Base-by-base conservation (phyloP, 176 grass and related monocot species). In the Carex parvula region DNA sequence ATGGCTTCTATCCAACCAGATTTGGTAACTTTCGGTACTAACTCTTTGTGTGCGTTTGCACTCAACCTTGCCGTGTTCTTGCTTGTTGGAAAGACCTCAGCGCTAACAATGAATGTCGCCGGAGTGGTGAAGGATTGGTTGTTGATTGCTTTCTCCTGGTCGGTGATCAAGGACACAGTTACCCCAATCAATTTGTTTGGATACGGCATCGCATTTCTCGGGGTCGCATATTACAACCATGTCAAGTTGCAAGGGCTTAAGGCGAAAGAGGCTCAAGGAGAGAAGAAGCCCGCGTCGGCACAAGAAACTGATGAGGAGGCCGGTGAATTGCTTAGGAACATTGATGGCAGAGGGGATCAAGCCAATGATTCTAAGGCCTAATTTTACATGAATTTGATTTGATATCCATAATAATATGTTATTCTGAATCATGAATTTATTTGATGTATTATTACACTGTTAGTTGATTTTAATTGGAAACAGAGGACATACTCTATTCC, bases 61-160 rank as follows among this genome's bases (percentile, higher is more conserved):
- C 88, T 90, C 54, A 90, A 90, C 65, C 88, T 90, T 74, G 88
- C 88, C 11, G 88, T 90, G 58, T 90, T 90, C 74, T 83, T 90
- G 55, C 88, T 90, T 1, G 88, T 90, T 52, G 88, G 88, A 11
- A 90, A 90, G 85, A 90, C 89, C 58, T 90, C 89, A 6, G 89
- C 89, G 3, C 64, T 90, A 42, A 90, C 89, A 30, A 90, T 90
- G 89, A 90, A 90, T 44, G 89, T 90, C 33, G 89, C 89, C 44
- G 89, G 89, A 4, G 89, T 90, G n/a, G 89, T 90, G 53, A 90
- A 90, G 82, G 89, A 90, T 64, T 90, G 89, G 89, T 73, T 90
- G 54, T 79, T 90, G 76, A 90, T 90, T 29, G 85, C 89, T 26
- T 90, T 90, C 85, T 90, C 89, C 14, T 90, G 89, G 89, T 87